A percentile compares a stretch with the other conserved stretches of the same genome.
These are phyloP conservation scores for Monosporozyma unispora DNA, from an alignment of 805 yeast genomes.

Conservation along the genomic window DNA sequence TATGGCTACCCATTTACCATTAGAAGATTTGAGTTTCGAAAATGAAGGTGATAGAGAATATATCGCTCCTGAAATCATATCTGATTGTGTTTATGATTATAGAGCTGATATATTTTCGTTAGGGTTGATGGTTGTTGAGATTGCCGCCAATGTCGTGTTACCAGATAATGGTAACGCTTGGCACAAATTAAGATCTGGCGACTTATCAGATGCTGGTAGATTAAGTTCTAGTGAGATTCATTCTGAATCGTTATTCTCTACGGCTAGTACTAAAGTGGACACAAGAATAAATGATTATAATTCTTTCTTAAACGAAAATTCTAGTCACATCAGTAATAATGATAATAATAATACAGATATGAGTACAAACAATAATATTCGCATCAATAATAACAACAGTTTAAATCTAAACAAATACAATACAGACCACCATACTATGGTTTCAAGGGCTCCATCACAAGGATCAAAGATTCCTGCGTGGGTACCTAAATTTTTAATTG, in stretches of 20 bases:
- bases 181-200: slow-evolving; percentile 94
- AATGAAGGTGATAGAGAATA: slow-evolving; percentile 96
- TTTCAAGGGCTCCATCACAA: background rate
- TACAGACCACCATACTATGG: background rate
- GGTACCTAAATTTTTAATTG: slow-evolving; percentile 80
- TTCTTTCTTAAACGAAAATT: background rate
- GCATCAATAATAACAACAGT: background rate
- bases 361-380: background rate
- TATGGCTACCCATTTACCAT: slow-evolving; percentile 76
- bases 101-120: slow-evolving; percentile 94
- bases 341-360: slow-evolving; percentile 5
- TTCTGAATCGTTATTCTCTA: slow-evolving; percentile 25
- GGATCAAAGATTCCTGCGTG: slow-evolving; percentile 51
- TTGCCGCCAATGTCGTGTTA: slow-evolving; percentile 87
- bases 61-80: slow-evolving; percentile 92
- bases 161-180: slow-evolving; percentile 96
- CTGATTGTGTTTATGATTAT: slow-evolving; percentile 71
- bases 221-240: slow-evolving; percentile 62
- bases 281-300: slow-evolving; percentile 10
- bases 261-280: slow-evolving; percentile 19
- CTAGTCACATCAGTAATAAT: slow-evolving; percentile 6
- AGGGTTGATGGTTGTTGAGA: slow-evolving; percentile 87
- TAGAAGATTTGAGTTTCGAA: slow-evolving; percentile 54
- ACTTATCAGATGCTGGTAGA: slow-evolving; percentile 87
- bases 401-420: background rate